Evolutionary conservation across 106 monocot species (phyloP).

Genomic region (Cymbidium sinense): DNA sequence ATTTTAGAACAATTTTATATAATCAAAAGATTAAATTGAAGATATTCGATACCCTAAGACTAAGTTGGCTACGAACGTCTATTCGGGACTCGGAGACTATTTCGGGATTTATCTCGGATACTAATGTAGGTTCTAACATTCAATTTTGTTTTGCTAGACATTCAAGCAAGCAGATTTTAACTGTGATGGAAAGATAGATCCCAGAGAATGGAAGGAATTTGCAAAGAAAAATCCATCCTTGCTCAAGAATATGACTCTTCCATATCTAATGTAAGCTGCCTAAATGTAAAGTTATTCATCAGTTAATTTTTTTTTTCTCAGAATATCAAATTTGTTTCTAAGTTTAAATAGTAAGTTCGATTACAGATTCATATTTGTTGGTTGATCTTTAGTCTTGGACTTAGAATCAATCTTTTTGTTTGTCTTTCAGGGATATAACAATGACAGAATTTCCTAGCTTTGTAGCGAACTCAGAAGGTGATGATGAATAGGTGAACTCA

Average conservation of each 20-base stretch:
- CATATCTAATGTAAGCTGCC: constrained; percentile 50
- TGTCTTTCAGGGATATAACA: constrained; percentile 12
- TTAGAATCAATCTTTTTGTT: too few relatives aligned
- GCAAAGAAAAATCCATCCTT: constrained; percentile 49
- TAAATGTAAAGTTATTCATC: not conserved
- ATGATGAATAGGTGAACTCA: constrained; percentile 3
- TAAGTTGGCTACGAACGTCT: too few relatives aligned
- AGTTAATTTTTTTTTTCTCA: not conserved
- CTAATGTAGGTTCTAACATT: not conserved
- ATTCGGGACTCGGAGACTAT: too few relatives aligned
- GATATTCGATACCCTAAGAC: too few relatives aligned
- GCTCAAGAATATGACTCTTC: constrained; percentile 71
- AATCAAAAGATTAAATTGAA: too few relatives aligned
- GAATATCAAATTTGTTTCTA: not conserved
- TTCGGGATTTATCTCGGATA: too few relatives aligned
- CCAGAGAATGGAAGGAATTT: constrained; percentile 56
- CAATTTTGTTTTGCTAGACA: constrained; percentile 16
- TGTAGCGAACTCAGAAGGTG: constrained; percentile 15
- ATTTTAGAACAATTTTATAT: too few relatives aligned
- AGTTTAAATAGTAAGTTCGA: too few relatives aligned
- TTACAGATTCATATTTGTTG: too few relatives aligned
- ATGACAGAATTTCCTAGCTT: constrained; percentile 18
- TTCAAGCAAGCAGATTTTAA: constrained; percentile 27
- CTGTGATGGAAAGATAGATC: constrained; percentile 38
- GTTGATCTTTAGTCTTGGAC: too few relatives aligned